phyloP scores from a whole-genome alignment of 495 filamentous ascomycete genomes.

The Lophiotrema nucula region DNA sequence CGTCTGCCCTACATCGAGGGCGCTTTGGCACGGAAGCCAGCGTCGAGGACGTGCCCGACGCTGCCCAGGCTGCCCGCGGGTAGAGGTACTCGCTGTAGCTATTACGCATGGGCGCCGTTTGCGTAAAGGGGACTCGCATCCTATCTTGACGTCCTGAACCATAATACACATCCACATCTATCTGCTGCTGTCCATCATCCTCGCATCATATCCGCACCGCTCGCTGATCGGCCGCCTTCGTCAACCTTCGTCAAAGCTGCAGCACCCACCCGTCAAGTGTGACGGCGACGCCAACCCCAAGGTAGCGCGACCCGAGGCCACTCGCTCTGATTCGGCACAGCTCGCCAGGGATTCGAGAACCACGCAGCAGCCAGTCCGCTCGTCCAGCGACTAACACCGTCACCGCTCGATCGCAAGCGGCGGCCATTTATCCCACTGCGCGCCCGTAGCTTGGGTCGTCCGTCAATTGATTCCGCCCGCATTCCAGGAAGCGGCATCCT shows the following conservation, averaged over 20 bases:
- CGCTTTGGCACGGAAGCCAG: not conserved
- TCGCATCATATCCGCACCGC: not conserved
- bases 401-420: slow-evolving; percentile 1
- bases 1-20: not conserved
- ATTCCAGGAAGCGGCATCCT: not conserved
- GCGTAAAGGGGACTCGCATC: too few relatives aligned
- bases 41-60: not conserved
- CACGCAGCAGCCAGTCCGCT: slow-evolving; percentile 11
- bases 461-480: not conserved
- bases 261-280: not conserved
- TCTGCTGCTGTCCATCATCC: too few relatives aligned
- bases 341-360: slow-evolving; percentile 9
- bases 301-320: slow-evolving; percentile 8
- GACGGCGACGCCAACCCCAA: not conserved
- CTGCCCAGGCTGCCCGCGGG: not conserved
- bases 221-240: slow-evolving; percentile 16
- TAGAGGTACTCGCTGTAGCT: too few relatives aligned
- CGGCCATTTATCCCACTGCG: not conserved
- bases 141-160: not conserved
- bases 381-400: slow-evolving; percentile 3
- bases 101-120: too few relatives aligned
- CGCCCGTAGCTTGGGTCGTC: not conserved
- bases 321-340: slow-evolving; percentile 7
- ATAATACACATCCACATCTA: not conserved
- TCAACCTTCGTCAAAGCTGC: slow-evolving; percentile 8